Evolutionary conservation across 176 grass and related monocot genomes (phyloP).

Genomic region (Lolium multiflorum): DNA sequence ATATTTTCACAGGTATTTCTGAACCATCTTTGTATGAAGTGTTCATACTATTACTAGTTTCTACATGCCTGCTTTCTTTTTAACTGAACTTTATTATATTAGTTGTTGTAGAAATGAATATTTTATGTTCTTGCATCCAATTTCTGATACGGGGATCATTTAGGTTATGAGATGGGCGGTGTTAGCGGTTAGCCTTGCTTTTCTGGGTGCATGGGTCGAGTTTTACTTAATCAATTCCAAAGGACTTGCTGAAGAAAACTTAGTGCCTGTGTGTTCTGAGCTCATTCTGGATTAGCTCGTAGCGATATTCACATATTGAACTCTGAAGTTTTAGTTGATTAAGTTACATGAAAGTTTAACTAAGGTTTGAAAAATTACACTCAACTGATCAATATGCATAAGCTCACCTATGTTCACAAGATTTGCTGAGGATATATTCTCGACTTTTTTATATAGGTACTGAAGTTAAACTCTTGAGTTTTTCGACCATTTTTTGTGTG

Average conservation of each 20-base stretch:
- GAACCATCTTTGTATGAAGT: conserved; percentile 16
- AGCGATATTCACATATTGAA: conserved; percentile 13
- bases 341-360: not conserved
- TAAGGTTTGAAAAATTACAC: not conserved
- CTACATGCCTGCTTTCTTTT: conserved; percentile 4
- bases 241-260: not conserved
- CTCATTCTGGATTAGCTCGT: conserved; percentile 18
- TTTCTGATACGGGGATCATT: not conserved
- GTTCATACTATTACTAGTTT: conserved; percentile 22
- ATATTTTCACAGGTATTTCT: conserved; percentile 97
- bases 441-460: too few relatives aligned
- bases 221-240: not conserved
- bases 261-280: conserved; percentile 14
- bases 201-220: not conserved
- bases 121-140: conserved; percentile 1
- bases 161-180: conserved; percentile 16
- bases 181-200: conserved; percentile 4
- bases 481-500: too few relatives aligned
- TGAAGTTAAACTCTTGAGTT: too few relatives aligned
- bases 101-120: conserved; percentile 18
- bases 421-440: too few relatives aligned
- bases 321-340: not conserved
- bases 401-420: too few relatives aligned
- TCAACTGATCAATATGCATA: not conserved
- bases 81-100: not conserved